Evolutionary conservation across 805 yeast genomes (phyloP).

Genomic region (Saccharomycopsis sp.): DNA sequence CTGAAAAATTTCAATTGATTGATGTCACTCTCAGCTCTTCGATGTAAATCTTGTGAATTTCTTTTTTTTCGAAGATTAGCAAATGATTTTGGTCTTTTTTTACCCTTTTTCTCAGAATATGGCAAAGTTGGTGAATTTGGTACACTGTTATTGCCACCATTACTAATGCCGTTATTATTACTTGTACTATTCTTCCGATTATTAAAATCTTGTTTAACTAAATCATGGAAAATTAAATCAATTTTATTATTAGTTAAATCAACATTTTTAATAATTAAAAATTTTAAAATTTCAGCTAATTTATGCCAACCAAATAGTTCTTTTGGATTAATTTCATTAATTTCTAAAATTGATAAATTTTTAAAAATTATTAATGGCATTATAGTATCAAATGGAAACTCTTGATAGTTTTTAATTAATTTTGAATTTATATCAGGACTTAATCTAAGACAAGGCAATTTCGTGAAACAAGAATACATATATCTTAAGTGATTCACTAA

Average conservation of each 20-base stretch:
- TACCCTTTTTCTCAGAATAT: slow-evolving; percentile 15
- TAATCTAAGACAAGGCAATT: slow-evolving; percentile 54
- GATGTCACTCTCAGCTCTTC: slow-evolving; percentile 1
- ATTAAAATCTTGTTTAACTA: slow-evolving; percentile 45
- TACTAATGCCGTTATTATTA: not conserved
- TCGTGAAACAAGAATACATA: slow-evolving; percentile 55
- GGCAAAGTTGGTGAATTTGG: slow-evolving; percentile 9
- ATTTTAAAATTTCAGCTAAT: slow-evolving; percentile 46
- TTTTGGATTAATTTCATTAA: slow-evolving; percentile 54
- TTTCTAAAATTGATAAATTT: slow-evolving; percentile 54
- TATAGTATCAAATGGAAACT: slow-evolving; percentile 64
- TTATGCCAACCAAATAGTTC: slow-evolving; percentile 61
- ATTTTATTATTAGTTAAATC: slow-evolving; percentile 41
- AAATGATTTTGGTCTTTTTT: slow-evolving; percentile 19
- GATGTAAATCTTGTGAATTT: slow-evolving; percentile 1
- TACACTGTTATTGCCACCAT: slow-evolving; percentile 3
- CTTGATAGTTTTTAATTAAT: slow-evolving; percentile 55
- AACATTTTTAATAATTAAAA: slow-evolving; percentile 46
- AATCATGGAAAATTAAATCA: slow-evolving; percentile 40
- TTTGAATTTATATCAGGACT: slow-evolving; percentile 54
- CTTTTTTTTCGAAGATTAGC: slow-evolving; percentile 17
- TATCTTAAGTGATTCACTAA: slow-evolving; percentile 43
- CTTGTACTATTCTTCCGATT: slow-evolving; percentile 25
- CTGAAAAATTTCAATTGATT: slow-evolving; percentile 10
- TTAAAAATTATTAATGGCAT: slow-evolving; percentile 58